Evolutionary conservation across 2,329 filamentous ascomycete genomes (phyloP).

Genomic region (Trichoderma guizhouense): DNA sequence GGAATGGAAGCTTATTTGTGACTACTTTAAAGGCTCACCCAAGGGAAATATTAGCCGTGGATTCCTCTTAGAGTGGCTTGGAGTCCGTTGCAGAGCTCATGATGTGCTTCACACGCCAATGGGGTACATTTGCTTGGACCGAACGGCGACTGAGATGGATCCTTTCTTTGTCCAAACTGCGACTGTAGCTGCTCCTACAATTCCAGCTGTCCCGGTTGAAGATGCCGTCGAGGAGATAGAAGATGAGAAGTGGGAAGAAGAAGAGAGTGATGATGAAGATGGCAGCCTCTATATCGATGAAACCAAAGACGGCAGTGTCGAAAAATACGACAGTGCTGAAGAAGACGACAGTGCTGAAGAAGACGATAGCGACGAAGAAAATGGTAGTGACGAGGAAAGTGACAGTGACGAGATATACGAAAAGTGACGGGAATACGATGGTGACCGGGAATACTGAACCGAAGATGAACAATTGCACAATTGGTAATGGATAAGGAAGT

Average conservation of each 20-base stretch:
- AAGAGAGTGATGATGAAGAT: background rate
- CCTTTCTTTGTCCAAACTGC: slow-evolving; percentile 44
- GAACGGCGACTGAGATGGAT: slow-evolving; percentile 42
- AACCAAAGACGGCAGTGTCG: too few species aligned
- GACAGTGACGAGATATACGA: too few species aligned
- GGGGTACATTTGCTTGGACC: slow-evolving; percentile 51
- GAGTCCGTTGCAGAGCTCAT: slow-evolving; percentile 49
- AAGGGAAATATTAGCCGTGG: slow-evolving; percentile 5
- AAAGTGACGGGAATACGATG: too few species aligned
- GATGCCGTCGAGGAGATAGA: background rate
- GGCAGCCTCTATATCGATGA: background rate
- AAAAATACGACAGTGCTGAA: too few species aligned
- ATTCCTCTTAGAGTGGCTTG: slow-evolving; percentile 56
- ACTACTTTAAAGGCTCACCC: background rate
- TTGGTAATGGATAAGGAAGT: background rate
- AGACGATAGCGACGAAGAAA: background rate
- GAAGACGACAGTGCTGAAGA: background rate
- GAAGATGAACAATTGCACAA: background rate
- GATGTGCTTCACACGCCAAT: slow-evolving; percentile 58
- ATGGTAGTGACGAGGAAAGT: background rate
- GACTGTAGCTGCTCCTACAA: background rate
- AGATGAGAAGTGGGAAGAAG: background rate
- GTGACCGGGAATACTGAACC: background rate
- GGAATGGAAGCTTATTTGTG: slow-evolving; percentile 40
- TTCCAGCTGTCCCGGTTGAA: background rate